Percentiles rank a stretch among this genome's conserved stretches.
phyloP scores from a whole-genome alignment of 2,329 filamentous ascomycete genomes.

The Rutstroemia sp. region DNA sequence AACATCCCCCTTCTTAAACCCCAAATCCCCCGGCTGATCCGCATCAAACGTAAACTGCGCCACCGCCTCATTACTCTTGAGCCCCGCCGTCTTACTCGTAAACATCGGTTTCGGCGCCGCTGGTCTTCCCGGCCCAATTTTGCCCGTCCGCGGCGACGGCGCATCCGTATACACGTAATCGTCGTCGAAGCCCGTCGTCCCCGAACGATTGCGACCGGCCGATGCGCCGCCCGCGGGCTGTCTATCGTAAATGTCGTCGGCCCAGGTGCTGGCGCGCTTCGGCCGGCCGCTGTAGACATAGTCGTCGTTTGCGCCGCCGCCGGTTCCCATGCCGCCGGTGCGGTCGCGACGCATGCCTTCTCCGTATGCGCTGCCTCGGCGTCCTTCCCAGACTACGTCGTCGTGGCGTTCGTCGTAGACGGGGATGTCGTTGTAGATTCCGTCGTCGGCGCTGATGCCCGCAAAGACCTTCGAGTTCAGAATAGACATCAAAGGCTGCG shows the following conservation, averaged over 20 bases:
- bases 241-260: conserved; percentile 67
- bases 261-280: conserved; percentile 62
- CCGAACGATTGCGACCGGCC: conserved; percentile 34
- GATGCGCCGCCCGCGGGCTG: conserved; percentile 31
- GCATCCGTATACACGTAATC: conserved; percentile 50
- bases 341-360: conserved; percentile 52
- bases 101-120: conserved; percentile 88
- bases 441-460: conserved; percentile 51
- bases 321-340: conserved; percentile 30
- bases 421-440: conserved; percentile 90
- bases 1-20: conserved; percentile 94
- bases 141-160: conserved; percentile 31
- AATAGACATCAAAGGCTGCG: conserved; percentile 76
- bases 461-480: conserved; percentile 81
- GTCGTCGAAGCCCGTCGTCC: conserved; percentile 36
- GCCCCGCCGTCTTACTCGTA: conserved; percentile 44
- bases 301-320: conserved; percentile 34
- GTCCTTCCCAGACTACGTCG: conserved; percentile 76
- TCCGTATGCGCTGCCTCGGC: conserved; percentile 61
- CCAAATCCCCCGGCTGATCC: conserved; percentile 84
- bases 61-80: conserved; percentile 73
- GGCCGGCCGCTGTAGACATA: conserved; percentile 49
- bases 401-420: conserved; percentile 81
- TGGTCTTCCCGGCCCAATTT: conserved; percentile 62
- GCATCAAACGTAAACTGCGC: conserved; percentile 92